Percentiles rank a stretch among this genome's conserved stretches.
phyloP scores from a whole-genome alignment of 108 stramenopile species.

The Pseudonitzschia delicatissima region DNA sequence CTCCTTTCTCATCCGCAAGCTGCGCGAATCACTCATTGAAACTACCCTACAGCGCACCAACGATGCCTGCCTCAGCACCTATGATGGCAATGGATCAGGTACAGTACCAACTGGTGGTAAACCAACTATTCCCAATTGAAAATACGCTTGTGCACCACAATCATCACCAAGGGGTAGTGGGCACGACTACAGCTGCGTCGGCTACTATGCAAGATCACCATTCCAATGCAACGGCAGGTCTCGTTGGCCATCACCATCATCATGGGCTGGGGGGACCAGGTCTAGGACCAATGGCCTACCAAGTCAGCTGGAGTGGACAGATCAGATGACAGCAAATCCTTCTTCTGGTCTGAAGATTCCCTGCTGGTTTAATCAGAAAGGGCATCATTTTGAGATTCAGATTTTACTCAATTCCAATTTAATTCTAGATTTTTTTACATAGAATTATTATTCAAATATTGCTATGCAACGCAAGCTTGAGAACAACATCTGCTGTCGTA shows the following conservation, averaged over 20 bases:
- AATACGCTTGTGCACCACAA: slow-evolving; percentile 37
- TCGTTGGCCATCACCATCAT: background rate
- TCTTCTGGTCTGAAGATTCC: no score
- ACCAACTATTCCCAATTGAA: slow-evolving; percentile 32
- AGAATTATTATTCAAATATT: no score
- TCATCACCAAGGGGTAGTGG: slow-evolving; percentile 6
- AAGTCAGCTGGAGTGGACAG: background rate
- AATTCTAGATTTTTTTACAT: no score
- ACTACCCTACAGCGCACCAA: slow-evolving; percentile 34
- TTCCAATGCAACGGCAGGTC: background rate
- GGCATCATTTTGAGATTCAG: no score
- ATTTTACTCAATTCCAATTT: no score
- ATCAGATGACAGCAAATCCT: background rate
- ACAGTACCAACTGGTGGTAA: slow-evolving; percentile 15
- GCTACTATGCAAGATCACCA: background rate
- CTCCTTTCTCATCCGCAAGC: slow-evolving; percentile 11
- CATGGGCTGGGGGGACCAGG: background rate
- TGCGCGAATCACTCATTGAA: slow-evolving; percentile 12
- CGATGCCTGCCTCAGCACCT: slow-evolving; percentile 26
- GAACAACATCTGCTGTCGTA: no score
- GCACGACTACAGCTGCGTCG: background rate
- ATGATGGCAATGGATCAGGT: slow-evolving; percentile 11
- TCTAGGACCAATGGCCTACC: slow-evolving; percentile 4
- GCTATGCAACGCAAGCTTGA: no score
- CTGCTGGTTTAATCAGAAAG: no score